phyloP scores from a whole-genome alignment of 768 basidiomycete genomes.

The Lactarius hatsudake region DNA sequence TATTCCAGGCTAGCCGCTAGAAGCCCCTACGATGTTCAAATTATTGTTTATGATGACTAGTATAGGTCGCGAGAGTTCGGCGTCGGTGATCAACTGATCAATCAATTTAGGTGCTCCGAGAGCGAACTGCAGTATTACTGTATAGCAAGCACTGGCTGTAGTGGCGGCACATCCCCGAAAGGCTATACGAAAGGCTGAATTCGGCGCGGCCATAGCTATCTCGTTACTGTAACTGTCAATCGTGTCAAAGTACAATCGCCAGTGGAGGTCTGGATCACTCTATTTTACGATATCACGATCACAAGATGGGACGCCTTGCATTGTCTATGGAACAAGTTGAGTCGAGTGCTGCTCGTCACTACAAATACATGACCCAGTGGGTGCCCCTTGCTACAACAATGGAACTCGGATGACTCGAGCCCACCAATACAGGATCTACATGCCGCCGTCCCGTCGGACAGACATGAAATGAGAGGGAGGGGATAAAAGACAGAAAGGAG shows the following conservation, averaged over 20 bases:
- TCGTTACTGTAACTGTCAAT: neutral
- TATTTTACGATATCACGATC: neutral
- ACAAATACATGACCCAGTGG: slow-evolving; percentile 8
- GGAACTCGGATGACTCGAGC: neutral
- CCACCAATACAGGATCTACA: neutral
- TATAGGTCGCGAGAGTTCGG: neutral
- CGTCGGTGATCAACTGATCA: neutral
- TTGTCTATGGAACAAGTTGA: neutral
- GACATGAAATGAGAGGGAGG: neutral
- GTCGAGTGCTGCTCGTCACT: neutral
- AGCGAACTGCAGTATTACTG: neutral
- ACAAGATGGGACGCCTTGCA: neutral
- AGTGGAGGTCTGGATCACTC: too few relatives aligned
- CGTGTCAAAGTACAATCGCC: neutral
- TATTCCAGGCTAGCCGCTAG: neutral
- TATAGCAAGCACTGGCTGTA: too few relatives aligned
- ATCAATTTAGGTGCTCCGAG: neutral
- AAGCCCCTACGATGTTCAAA: neutral
- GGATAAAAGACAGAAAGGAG: neutral
- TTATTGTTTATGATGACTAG: neutral
- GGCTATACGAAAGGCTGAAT: neutral
- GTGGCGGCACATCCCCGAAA: neutral
- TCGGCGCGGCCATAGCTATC: neutral
- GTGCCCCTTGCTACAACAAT: neutral
- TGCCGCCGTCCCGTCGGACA: neutral